Base-by-base conservation (phyloP, 306 rosid species). In the Begonia loranthoides region DNA sequence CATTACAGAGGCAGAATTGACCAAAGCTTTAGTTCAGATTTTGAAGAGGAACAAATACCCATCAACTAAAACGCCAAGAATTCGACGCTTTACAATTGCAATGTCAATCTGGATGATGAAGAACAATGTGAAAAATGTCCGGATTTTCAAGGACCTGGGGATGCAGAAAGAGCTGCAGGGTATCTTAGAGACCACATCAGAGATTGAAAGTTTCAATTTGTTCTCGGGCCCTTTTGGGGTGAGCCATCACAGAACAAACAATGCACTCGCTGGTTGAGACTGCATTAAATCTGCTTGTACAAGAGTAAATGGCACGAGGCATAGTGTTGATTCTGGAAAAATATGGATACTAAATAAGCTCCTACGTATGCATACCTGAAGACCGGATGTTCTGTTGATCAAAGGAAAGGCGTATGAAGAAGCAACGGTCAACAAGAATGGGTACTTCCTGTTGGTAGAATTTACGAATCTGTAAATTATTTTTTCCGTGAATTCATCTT, bases 191-290 rank as follows among this genome's bases (percentile, higher is more conserved):
- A 92, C 96, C 39, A 92, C 99, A 10, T 80, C 99, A 58, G 99
- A 92, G 78, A 74, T 92, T n/a, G 99, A 92, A 77, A 83, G 96
- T 75, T 92, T 86, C 61, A 86, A 83, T 58, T 72, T 83, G 55
- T 78, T 92, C 82, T 92, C 96, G 5, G 99, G 99, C 15, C 73
- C 84, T 1, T 87, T 86, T 2, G 99, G 99, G 51, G 51, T 86
- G 65, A 86, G 81, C 77, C 70, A 93, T 34, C 96, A 92, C 73
- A 62, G 44, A 61, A 63, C 58, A 15, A 15, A 74, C 94, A 41
- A 78, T 92, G 56, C 84, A 92, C 54, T 72, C 94, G 24, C 63
- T 92, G 62, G 84, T 79, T 47, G 94, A 87, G 71, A 76, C 75
- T 53, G 99, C 88, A 19, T 60, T 83, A 71, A 51, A 56, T 14